These are phyloP conservation scores for Nicotiana undulata DNA, from an alignment of 257 asterid genomes.

Conservation along the genomic window DNA sequence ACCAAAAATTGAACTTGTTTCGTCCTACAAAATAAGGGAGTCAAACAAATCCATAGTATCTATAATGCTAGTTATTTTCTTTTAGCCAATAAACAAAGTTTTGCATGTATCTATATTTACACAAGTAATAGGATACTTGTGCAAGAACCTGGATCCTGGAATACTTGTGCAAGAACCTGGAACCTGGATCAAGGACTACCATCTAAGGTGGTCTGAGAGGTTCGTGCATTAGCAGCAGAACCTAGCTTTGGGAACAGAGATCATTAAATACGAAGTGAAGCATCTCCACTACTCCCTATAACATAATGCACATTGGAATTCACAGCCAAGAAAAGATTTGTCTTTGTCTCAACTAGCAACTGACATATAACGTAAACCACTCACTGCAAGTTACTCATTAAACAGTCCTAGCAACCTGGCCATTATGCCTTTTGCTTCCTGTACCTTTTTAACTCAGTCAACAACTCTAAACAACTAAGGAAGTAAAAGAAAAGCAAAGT, in stretches of 20 bases:
- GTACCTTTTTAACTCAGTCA: constrained; percentile 10
- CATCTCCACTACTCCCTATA: no score
- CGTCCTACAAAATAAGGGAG: no score
- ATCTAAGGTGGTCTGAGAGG: constrained; percentile 30
- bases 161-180: no score
- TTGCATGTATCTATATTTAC: no score
- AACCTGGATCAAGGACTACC: constrained; percentile 39
- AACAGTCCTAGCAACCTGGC: constrained; percentile 28
- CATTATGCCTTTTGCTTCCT: constrained; percentile 23
- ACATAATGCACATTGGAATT: constrained; percentile 44
- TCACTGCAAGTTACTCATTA: constrained; percentile 38
- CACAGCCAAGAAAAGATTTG: constrained; percentile 40
- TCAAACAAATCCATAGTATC: no score
- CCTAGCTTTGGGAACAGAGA: no score
- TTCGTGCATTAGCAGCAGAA: constrained; percentile 20
- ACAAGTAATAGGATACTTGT: no score
- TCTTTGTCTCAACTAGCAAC: constrained; percentile 41
- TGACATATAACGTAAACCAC: constrained; percentile 47
- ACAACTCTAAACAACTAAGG: neutral
- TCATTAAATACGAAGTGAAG: no score
- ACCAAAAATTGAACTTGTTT: no score
- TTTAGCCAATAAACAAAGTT: no score
- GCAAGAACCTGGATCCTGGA: neutral
- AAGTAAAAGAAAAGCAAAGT: neutral
- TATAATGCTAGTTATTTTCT: no score